These are phyloP conservation scores for Thalassiosira sp. DNA, from an alignment of 352 stramenopile genomes.

Conservation along the genomic window DNA sequence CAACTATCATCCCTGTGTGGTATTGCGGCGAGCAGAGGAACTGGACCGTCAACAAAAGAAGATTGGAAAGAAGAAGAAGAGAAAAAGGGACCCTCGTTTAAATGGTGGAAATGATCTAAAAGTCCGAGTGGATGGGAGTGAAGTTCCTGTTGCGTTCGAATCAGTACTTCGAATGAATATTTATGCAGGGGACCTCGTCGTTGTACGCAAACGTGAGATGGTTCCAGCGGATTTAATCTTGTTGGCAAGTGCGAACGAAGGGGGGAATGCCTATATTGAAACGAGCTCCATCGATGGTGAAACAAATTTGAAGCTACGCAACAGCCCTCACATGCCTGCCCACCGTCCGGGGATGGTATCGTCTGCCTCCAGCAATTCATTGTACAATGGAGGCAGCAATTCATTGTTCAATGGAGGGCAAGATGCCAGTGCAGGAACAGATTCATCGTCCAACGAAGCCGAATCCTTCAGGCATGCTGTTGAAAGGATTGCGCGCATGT, in stretches of 20 bases:
- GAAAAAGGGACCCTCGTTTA: constrained; percentile 42
- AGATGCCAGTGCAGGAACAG: constrained; percentile 11
- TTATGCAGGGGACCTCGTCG: constrained; percentile 79
- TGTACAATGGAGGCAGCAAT: constrained; percentile 24
- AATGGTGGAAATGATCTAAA: constrained; percentile 65
- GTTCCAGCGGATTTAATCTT: constrained; percentile 86
- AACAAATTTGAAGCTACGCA: constrained; percentile 89
- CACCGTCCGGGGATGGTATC: constrained; percentile 23
- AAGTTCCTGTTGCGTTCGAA: constrained; percentile 65
- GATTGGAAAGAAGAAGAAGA: constrained; percentile 31
- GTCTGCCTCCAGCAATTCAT: constrained; percentile 19
- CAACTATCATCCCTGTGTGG: constrained; percentile 77
- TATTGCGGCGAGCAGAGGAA: constrained; percentile 63
- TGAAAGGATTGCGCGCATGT: constrained; percentile 68
- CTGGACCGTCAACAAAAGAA: constrained; percentile 27
- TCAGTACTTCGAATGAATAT: constrained; percentile 80
- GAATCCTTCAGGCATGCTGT: constrained; percentile 77
- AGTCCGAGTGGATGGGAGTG: constrained; percentile 34
- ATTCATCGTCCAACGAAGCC: constrained; percentile 12
- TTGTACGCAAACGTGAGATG: constrained; percentile 83
- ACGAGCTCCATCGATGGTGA: constrained; percentile 90
- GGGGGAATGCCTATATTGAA: constrained; percentile 86
- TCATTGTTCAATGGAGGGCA: neutral
- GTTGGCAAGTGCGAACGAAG: constrained; percentile 75
- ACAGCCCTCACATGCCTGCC: constrained; percentile 63